phyloP scores from a whole-genome alignment of 768 basidiomycete species.

The Hortiboletus flavorubellus region DNA sequence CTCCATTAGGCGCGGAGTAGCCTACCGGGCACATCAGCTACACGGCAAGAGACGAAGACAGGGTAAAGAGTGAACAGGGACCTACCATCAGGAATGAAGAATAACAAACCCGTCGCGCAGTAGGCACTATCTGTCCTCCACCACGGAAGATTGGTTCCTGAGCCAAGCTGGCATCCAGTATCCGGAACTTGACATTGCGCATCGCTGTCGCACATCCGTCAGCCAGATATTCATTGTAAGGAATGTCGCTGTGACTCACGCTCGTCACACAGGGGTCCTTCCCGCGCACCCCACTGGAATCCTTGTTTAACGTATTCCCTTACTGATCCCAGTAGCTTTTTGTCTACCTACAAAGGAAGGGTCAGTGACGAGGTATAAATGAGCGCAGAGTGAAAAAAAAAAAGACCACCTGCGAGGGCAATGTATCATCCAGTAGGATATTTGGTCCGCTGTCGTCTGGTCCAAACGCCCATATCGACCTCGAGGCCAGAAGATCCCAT shows the following conservation, averaged over 20 bases:
- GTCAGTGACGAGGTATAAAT: neutral
- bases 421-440: slow-evolving; percentile 89
- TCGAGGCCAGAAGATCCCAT: slow-evolving; percentile 95
- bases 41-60: neutral
- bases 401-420: slow-evolving; percentile 78
- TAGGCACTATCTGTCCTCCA: slow-evolving; percentile 97
- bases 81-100: slow-evolving; percentile 97
- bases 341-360: slow-evolving; percentile 65
- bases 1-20: slow-evolving; percentile 93
- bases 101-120: slow-evolving; percentile 97
- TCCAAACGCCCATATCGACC: slow-evolving; percentile 99
- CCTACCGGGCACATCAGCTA: slow-evolving; percentile 44
- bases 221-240: neutral
- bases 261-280: slow-evolving; percentile 97
- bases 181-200: slow-evolving; percentile 97
- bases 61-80: slow-evolving; percentile 6
- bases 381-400: neutral
- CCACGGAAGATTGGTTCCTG: slow-evolving; percentile 97
- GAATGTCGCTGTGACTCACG: slow-evolving; percentile 58
- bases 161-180: slow-evolving; percentile 89
- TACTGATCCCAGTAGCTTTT: slow-evolving; percentile 83
- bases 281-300: slow-evolving; percentile 98
- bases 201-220: slow-evolving; percentile 58
- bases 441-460: slow-evolving; percentile 96
- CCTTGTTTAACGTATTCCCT: slow-evolving; percentile 98